A percentile compares a stretch with the other conserved stretches of the same genome.
Evolutionary conservation across 2,329 filamentous ascomycete species (phyloP).

Genomic region (Penicillium paneum): DNA sequence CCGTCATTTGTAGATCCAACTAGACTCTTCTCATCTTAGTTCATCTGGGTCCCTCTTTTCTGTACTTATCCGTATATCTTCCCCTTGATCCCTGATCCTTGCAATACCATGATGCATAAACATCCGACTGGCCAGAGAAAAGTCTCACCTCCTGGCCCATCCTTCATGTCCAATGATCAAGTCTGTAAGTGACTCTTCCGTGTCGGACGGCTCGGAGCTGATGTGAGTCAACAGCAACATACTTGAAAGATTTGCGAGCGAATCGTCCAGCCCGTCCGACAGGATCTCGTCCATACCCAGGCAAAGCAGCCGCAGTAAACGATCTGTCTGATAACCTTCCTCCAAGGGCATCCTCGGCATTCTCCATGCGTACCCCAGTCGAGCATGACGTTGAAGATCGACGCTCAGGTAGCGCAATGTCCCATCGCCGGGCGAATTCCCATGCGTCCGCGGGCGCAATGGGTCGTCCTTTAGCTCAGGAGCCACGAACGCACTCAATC

Average conservation of each 20-base stretch:
- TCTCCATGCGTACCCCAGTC: conserved; percentile 36
- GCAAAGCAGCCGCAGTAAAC: conserved; percentile 39
- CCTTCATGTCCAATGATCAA: conserved; percentile 47
- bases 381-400: conserved; percentile 26
- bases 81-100: conserved; percentile 10
- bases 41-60: background rate
- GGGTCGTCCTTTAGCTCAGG: conserved; percentile 41
- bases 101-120: conserved; percentile 38
- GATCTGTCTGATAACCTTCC: conserved; percentile 32
- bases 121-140: conserved; percentile 38
- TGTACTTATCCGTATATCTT: conserved; percentile 6
- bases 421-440: conserved; percentile 37
- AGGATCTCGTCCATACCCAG: conserved; percentile 59
- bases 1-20: conserved; percentile 10
- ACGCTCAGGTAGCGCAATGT: conserved; percentile 42
- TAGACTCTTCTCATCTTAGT: conserved; percentile 12
- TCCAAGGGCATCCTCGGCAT: conserved; percentile 43
- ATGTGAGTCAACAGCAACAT: conserved; percentile 48
- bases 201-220: background rate
- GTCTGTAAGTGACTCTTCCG: conserved; percentile 39
- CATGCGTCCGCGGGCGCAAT: conserved; percentile 28
- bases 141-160: conserved; percentile 47
- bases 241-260: conserved; percentile 58
- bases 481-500: conserved; percentile 32
- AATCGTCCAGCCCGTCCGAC: conserved; percentile 57